Conservation (phyloP, 257 asterid genomes). For the Anisodus tanguticus region DNA sequence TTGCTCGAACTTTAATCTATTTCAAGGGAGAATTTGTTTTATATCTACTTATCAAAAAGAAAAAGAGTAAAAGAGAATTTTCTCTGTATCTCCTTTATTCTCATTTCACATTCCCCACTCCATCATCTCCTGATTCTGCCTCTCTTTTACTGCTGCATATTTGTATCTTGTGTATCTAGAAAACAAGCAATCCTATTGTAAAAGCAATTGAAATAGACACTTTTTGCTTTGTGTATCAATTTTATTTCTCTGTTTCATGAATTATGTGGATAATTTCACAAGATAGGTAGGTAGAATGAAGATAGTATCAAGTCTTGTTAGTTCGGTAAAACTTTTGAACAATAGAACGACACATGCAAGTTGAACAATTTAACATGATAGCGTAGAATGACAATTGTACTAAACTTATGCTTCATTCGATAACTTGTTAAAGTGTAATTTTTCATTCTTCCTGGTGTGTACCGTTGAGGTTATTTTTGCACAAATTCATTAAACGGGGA, state of each 20-base stretch:
- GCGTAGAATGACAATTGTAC: no score
- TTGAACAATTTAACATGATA: neutral
- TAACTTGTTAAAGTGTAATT: neutral
- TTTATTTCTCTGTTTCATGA: neutral
- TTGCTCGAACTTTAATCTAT: neutral
- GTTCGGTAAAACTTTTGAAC: neutral
- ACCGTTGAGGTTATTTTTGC: neutral
- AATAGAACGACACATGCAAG: neutral
- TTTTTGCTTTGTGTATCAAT: neutral
- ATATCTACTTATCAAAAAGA: neutral
- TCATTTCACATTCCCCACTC: no score
- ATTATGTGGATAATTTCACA: neutral
- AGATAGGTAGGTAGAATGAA: neutral
- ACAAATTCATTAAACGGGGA: neutral
- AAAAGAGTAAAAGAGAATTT: no score
- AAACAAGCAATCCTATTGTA: neutral
- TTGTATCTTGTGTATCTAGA: neutral
- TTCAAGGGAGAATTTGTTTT: neutral
- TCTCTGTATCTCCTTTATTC: no score
- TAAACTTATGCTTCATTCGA: neutral
- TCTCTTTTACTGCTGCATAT: neutral
- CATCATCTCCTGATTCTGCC: no score
- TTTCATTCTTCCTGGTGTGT: neutral
- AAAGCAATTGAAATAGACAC: neutral
- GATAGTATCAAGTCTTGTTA: neutral